Conservation (phyloP, 2,329 filamentous ascomycete species). For the Fusarium metavorans region DNA sequence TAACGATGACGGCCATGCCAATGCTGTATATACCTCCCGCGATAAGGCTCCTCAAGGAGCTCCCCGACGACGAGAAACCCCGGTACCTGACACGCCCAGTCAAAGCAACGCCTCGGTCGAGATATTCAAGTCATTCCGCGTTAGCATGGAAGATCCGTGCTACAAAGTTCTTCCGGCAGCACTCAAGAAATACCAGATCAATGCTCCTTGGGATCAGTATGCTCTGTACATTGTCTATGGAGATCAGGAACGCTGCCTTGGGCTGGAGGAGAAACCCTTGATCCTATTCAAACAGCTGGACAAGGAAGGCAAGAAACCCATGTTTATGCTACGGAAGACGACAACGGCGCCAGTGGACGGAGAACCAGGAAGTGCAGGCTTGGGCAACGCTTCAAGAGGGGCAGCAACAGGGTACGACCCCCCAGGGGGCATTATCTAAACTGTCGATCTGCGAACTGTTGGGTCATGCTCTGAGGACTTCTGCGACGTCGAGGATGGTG, state of each 20-base stretch:
- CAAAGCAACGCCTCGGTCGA: constrained; percentile 77
- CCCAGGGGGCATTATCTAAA: constrained; percentile 70
- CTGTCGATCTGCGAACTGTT: neutral
- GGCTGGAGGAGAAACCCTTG: constrained; percentile 90
- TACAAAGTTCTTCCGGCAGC: constrained; percentile 96
- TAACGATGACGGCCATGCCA: constrained; percentile 59
- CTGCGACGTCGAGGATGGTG: constrained; percentile 5
- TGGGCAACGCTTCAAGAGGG: constrained; percentile 60
- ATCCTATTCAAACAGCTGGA: constrained; percentile 98
- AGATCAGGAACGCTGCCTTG: constrained; percentile 95
- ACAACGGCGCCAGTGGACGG: constrained; percentile 66
- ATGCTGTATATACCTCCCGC: constrained; percentile 43
- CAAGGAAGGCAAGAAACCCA: constrained; percentile 96
- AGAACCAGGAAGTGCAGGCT: constrained; percentile 65
- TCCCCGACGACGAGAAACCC: constrained; percentile 71
- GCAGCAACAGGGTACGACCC: constrained; percentile 65
- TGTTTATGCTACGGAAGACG: constrained; percentile 94
- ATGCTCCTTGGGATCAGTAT: constrained; percentile 97
- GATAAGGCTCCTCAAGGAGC: constrained; percentile 51
- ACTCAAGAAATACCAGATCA: constrained; percentile 98
- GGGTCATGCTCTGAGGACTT: constrained; percentile 8
- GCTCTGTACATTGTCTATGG: constrained; percentile 98
- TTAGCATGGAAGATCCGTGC: constrained; percentile 97
- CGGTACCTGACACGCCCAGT: constrained; percentile 70
- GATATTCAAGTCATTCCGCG: constrained; percentile 98